phyloP scores from a whole-genome alignment of 1,284 basidiomycete genomes.

The Naganishia sp. region DNA sequence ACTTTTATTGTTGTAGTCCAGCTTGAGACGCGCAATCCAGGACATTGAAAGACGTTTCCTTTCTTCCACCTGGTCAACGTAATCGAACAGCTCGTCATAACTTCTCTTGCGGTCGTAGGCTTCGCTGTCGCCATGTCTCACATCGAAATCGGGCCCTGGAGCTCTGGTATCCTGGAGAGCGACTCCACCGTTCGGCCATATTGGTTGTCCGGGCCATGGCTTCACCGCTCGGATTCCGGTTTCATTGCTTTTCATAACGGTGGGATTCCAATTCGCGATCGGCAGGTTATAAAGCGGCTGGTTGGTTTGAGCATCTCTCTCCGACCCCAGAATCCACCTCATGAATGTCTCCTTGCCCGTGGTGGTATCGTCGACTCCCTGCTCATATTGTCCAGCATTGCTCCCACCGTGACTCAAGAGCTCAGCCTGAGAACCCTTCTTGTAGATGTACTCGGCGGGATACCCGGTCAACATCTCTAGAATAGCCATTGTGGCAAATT shows the following conservation, averaged over 20 bases:
- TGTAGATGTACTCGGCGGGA: neutral
- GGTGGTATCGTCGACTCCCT: no score
- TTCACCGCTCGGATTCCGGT: neutral
- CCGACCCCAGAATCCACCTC: no score
- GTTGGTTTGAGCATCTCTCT: no score
- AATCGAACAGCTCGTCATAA: neutral
- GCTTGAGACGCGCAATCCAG: no score
- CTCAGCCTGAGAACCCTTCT: neutral
- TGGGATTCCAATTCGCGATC: conserved; percentile 1
- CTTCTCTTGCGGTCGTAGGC: neutral
- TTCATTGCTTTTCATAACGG: neutral
- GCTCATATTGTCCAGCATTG: no score
- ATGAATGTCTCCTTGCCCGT: no score
- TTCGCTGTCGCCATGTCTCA: neutral
- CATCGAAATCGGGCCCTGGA: neutral
- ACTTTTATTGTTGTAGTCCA: no score
- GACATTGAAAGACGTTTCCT: no score
- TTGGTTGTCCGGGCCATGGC: neutral
- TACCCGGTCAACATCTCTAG: conserved; percentile 3
- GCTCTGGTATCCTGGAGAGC: neutral
- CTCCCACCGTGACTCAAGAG: no score
- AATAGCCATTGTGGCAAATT: neutral
- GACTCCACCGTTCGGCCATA: neutral
- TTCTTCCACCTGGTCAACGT: no score
- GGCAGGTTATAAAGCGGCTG: neutral